phyloP scores from a whole-genome alignment of 2,329 filamentous ascomycete genomes.

The Dothideomycetidae sp. region DNA sequence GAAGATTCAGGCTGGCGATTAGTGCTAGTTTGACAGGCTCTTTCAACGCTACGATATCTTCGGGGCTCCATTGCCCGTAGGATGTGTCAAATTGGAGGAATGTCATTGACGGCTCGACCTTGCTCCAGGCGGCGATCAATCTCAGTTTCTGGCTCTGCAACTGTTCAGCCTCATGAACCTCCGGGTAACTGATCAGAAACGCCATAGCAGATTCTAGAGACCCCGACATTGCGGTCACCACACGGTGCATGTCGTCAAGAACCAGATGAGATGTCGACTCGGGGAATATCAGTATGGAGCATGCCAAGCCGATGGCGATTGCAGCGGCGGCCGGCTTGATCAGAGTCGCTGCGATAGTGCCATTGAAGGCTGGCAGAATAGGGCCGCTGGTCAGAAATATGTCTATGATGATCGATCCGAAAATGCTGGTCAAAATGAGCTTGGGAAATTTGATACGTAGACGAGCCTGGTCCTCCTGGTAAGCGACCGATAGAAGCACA shows the following conservation, averaged over 20 bases:
- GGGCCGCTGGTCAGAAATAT: slow-evolving; percentile 9
- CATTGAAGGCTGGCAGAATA: slow-evolving; percentile 7
- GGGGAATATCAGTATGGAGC: slow-evolving; percentile 10
- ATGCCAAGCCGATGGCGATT: slow-evolving; percentile 8
- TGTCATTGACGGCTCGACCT: no score
- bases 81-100: no score
- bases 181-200: no score
- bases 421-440: slow-evolving; percentile 7
- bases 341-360: slow-evolving; percentile 8
- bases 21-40: no score
- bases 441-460: slow-evolving; percentile 9
- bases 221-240: slow-evolving; percentile 6
- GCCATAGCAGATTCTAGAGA: no score
- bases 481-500: not conserved
- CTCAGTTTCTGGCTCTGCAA: no score
- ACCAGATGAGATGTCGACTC: slow-evolving; percentile 10
- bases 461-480: slow-evolving; percentile 1
- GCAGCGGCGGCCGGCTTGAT: slow-evolving; percentile 10
- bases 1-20: no score
- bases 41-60: no score
- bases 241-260: slow-evolving; percentile 6
- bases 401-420: slow-evolving; percentile 10
- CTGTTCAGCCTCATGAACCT: no score
- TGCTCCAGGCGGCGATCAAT: no score
- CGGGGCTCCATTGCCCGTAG: no score